phyloP scores from a whole-genome alignment of 176 grass and related monocot species.

The Elymus sibiricus region DNA sequence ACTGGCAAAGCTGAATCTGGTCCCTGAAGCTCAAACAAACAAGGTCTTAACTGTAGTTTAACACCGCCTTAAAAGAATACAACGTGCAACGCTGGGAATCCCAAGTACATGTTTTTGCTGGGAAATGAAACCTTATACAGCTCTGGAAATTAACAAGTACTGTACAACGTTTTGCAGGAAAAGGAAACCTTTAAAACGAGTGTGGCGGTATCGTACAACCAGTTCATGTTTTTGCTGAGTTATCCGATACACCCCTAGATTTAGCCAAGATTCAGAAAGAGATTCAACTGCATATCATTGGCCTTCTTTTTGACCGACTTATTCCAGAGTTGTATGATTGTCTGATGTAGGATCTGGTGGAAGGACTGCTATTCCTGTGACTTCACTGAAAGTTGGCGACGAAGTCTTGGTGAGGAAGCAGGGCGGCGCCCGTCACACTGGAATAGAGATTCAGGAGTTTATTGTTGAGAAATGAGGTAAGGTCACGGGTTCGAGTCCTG shows the following conservation, averaged over 20 bases:
- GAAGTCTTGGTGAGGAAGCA: conserved; percentile 75
- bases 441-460: conserved; percentile 93
- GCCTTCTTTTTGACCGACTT: background rate
- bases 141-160: background rate
- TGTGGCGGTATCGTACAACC: background rate
- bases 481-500: too few species aligned
- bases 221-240: background rate
- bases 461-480: conserved; percentile 78
- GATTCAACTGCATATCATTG: background rate
- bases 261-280: background rate
- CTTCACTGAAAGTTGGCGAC: conserved; percentile 79
- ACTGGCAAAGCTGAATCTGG: too few species aligned
- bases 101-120: background rate
- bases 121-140: background rate
- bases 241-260: background rate
- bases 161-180: background rate
- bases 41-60: background rate
- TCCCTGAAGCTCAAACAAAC: too few species aligned
- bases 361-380: conserved; percentile 69
- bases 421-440: conserved; percentile 80
- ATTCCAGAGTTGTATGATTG: background rate
- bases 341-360: conserved; percentile 29
- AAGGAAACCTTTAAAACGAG: background rate
- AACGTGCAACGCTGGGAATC: background rate
- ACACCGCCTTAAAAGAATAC: background rate